Evolutionary conservation across 345 rosid genomes (phyloP), one percentile per base, ranked within the genome.

Genomic region (Aquilaria sinensis): DNA sequence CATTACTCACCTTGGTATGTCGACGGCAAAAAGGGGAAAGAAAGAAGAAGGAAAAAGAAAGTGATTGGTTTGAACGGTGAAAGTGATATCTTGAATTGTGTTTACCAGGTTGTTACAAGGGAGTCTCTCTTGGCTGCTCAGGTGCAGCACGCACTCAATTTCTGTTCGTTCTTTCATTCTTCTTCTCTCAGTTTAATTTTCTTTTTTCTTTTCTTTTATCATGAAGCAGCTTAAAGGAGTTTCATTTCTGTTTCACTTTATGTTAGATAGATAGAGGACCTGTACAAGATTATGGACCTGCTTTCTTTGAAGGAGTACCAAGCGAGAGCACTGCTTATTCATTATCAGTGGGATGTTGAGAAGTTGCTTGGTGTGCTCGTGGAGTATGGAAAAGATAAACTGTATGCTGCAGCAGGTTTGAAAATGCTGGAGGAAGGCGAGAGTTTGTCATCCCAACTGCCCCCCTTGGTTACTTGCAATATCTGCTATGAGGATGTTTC

Each of bases 281-380:
- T 85, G 72, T 12, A 34, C 2, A 76, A 72, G 70, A 76, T 85
- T 56, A 78, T 69, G 79, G 90, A 85, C 31, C 69, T 85, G 73
- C 60, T 85, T 8, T 72, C 78, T 10, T 30, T 81, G 51, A 71
- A 73, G 64, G 75, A 73, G 43, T 70, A 68, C 49, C 78, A 71
- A 53, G 81, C 79, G 4, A 59, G 79, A 34, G 60, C 74, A 43
- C 59, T 78, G 46, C 75, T 78, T 57, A 78, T 75, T 29, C 65
- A 75, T 62, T 57, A 75, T 62, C 50, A 71, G 31, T 78, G 83
- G 83, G 77, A 78, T 62, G 73, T 78, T 2, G 77, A 75, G 29
- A 75, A 65, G 65, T 55, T 78, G 62, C 51, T 72, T 64, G 57
- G 58, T 45, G 70, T 64, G 34, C 66, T 75, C 41, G 75, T 72